Conservation (phyloP, 768 basidiomycete genomes). For the Megacollybia marginata region DNA sequence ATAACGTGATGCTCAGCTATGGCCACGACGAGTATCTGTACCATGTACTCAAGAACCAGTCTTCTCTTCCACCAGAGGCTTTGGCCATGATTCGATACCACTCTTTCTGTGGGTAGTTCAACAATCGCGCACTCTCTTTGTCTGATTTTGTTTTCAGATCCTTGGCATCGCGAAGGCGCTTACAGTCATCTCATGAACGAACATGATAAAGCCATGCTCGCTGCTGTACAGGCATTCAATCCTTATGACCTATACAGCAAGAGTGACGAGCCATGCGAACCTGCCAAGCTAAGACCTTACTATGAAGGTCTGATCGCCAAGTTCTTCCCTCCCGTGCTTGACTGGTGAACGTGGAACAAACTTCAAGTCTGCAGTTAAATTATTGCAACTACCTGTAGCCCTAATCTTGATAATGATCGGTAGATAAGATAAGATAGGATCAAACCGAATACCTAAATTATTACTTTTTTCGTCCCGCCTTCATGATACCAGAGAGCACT, state of each 20-base stretch:
- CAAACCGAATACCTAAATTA: no score
- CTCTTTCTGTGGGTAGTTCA: conserved; percentile 77
- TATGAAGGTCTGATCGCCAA: conserved; percentile 77
- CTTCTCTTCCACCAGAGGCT: conserved; percentile 70
- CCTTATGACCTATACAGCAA: conserved; percentile 95
- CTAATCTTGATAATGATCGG: not conserved
- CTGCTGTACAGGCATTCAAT: conserved; percentile 82
- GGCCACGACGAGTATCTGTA: conserved; percentile 94
- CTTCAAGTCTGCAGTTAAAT: not conserved
- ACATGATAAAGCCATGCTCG: conserved; percentile 54
- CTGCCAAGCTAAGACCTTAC: conserved; percentile 67
- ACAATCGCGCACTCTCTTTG: not conserved
- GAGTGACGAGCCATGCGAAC: conserved; percentile 59
- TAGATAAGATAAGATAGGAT: not conserved
- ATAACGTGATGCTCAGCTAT: conserved; percentile 85
- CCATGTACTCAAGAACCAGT: conserved; percentile 77
- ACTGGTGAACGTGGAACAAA: conserved; percentile 49
- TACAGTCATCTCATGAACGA: conserved; percentile 76
- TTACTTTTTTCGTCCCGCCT: no score
- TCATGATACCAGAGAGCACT: conserved; percentile 48
- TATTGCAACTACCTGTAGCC: no score
- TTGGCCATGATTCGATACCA: conserved; percentile 93
- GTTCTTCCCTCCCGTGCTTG: conserved; percentile 75
- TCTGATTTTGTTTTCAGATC: not conserved
- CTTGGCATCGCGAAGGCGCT: conserved; percentile 83